Evolutionary conservation across 2,329 filamentous ascomycete genomes (phyloP).

Genomic region (Blastomyces parvus): DNA sequence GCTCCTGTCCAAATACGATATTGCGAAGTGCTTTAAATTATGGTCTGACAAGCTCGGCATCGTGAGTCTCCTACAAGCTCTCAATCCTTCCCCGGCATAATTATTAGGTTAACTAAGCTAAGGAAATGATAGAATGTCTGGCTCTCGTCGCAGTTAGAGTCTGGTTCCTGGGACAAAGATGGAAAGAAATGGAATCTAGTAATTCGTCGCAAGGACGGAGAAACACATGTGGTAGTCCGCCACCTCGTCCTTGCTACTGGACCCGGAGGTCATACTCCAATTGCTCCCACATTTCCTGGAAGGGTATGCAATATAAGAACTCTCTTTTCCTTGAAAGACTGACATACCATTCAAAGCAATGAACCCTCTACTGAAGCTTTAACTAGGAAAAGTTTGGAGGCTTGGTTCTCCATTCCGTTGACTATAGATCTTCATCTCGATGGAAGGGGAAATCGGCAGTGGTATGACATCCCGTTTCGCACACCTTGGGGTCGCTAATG

Average conservation of each 20-base stretch:
- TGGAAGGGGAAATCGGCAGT: slow-evolving; percentile 37
- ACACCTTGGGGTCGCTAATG: background rate
- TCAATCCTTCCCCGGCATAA: background rate
- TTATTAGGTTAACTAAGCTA: slow-evolving; percentile 3
- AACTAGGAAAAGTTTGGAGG: slow-evolving; percentile 30
- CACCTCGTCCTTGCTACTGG: slow-evolving; percentile 30
- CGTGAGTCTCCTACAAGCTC: slow-evolving; percentile 13
- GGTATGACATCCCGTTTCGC: slow-evolving; percentile 10
- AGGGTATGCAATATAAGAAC: slow-evolving; percentile 5
- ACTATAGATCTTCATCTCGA: slow-evolving; percentile 25
- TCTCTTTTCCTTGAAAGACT: background rate
- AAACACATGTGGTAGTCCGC: slow-evolving; percentile 15
- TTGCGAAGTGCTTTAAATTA: slow-evolving; percentile 18
- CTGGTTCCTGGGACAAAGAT: slow-evolving; percentile 31
- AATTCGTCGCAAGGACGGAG: slow-evolving; percentile 21
- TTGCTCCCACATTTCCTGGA: slow-evolving; percentile 19
- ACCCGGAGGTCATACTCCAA: slow-evolving; percentile 23
- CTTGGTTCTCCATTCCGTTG: slow-evolving; percentile 27
- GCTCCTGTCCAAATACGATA: slow-evolving; percentile 19
- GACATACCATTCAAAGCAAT: background rate
- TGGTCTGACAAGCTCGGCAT: slow-evolving; percentile 21
- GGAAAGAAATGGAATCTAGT: slow-evolving; percentile 32
- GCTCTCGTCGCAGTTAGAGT: slow-evolving; percentile 29
- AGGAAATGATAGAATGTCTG: slow-evolving; percentile 26
- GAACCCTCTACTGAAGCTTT: background rate